Conservation (phyloP, 139 green algal genomes). For the Chlamydomonas schloesseri region DNA sequence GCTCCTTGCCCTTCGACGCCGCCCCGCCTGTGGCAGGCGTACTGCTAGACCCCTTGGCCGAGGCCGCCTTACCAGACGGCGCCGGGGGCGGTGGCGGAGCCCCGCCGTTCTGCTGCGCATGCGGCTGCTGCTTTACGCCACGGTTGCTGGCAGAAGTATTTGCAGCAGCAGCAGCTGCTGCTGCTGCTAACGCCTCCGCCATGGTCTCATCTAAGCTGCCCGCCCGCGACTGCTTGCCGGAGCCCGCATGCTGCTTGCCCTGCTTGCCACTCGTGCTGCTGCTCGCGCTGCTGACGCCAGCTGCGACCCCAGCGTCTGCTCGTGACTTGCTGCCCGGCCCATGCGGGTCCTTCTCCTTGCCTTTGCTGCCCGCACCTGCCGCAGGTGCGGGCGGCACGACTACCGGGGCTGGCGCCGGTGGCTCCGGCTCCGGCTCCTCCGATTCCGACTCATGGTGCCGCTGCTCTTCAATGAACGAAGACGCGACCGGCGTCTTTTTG, state of each 20-base stretch:
- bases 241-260: conserved; percentile 5
- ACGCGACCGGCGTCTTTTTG: conserved; percentile 3
- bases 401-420: background rate
- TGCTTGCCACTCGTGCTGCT: conserved; percentile 2
- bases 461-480: background rate
- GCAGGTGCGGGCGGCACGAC: too few species aligned
- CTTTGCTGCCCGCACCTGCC: background rate
- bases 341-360: background rate
- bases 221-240: conserved; percentile 14
- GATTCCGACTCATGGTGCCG: background rate
- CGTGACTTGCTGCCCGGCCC: too few species aligned
- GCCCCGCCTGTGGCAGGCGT: background rate
- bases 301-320: too few species aligned
- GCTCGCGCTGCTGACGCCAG: background rate
- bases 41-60: background rate
- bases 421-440: conserved; percentile 10
- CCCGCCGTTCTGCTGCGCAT: conserved; percentile 26
- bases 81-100: background rate
- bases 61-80: background rate
- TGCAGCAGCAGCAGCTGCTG: background rate
- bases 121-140: conserved; percentile 9
- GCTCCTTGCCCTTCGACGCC: conserved; percentile 3
- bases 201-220: conserved; percentile 16
- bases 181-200: conserved; percentile 10
- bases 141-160: background rate